Percentiles rank a stretch among this genome's conserved stretches.
Conservation (phyloP, 352 stramenopile species). For the Phytophthora fragariae region DNA sequence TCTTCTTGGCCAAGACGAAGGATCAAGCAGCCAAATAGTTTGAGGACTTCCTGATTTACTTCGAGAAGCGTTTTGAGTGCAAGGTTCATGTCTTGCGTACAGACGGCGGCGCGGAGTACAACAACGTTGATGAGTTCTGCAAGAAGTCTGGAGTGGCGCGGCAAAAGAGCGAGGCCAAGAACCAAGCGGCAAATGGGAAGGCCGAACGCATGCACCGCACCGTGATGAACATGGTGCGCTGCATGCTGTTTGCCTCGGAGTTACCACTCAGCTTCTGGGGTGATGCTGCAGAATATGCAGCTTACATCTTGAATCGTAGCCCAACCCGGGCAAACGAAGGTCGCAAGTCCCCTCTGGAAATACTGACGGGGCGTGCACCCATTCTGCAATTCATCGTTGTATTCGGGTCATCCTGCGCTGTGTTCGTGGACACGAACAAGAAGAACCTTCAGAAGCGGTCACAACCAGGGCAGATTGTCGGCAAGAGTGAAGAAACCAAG, state of each 20-base stretch:
- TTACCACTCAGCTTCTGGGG: not conserved
- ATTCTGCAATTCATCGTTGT: not conserved
- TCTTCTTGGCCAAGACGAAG: conserved; percentile 23
- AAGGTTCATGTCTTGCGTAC: conserved; percentile 16
- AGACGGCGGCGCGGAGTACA: conserved; percentile 37
- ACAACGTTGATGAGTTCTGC: conserved; percentile 39
- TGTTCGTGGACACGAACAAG: not conserved
- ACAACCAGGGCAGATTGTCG: not conserved
- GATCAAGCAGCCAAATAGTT: conserved; percentile 15
- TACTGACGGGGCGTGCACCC: not conserved
- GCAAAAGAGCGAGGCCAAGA: conserved; percentile 34
- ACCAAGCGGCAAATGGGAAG: conserved; percentile 39
- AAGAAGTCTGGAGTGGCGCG: conserved; percentile 25
- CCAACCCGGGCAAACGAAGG: not conserved
- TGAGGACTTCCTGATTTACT: conserved; percentile 17
- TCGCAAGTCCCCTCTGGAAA: not conserved
- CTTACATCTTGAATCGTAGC: not conserved
- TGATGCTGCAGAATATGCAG: not conserved
- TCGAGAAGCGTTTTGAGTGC: conserved; percentile 23
- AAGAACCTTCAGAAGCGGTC: not conserved
- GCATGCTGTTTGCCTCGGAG: not conserved
- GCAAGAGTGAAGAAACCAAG: not conserved
- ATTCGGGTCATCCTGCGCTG: not conserved
- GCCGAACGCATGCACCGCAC: conserved; percentile 21
- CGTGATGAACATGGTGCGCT: not conserved